Evolutionary conservation across 2,329 filamentous ascomycete genomes (phyloP).

Genomic region (Cordyceps fumosorosea): DNA sequence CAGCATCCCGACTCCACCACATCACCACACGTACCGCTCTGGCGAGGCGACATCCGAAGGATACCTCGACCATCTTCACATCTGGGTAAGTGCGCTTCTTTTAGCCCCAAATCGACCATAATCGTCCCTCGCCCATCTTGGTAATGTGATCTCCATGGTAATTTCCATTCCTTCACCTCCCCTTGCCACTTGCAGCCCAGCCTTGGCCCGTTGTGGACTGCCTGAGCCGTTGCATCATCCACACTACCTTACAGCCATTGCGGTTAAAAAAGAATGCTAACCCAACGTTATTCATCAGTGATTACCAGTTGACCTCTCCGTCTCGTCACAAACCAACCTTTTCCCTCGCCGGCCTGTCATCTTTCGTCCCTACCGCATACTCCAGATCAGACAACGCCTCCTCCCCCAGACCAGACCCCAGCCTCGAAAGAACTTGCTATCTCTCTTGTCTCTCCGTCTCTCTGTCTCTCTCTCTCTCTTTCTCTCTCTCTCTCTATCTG

Average conservation of each 20-base stretch:
- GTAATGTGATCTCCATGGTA: slow-evolving; percentile 11
- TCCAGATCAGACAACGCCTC: neutral
- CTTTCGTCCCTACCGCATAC: neutral
- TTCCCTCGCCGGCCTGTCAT: neutral
- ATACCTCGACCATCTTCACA: neutral
- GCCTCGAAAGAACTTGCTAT: neutral
- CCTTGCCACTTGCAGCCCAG: slow-evolving; percentile 11
- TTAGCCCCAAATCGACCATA: neutral
- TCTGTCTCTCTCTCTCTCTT: too few relatives aligned
- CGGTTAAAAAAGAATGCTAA: slow-evolving; percentile 12
- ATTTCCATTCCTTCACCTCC: slow-evolving; percentile 13
- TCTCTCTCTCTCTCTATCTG: neutral
- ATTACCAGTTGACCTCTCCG: neutral
- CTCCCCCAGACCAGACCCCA: neutral
- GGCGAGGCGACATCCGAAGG: neutral
- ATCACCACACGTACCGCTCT: neutral
- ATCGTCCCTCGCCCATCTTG: neutral
- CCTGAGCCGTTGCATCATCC: neutral
- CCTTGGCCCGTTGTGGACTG: slow-evolving; percentile 5
- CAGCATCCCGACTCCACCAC: slow-evolving; percentile 10
- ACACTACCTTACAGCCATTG: neutral
- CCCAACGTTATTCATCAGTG: neutral
- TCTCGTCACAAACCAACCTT: neutral
- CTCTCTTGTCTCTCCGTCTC: neutral
- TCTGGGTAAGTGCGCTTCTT: too few relatives aligned